Base-by-base conservation (phyloP, 257 asterid genomes). In the Eucommia ulmoides region DNA sequence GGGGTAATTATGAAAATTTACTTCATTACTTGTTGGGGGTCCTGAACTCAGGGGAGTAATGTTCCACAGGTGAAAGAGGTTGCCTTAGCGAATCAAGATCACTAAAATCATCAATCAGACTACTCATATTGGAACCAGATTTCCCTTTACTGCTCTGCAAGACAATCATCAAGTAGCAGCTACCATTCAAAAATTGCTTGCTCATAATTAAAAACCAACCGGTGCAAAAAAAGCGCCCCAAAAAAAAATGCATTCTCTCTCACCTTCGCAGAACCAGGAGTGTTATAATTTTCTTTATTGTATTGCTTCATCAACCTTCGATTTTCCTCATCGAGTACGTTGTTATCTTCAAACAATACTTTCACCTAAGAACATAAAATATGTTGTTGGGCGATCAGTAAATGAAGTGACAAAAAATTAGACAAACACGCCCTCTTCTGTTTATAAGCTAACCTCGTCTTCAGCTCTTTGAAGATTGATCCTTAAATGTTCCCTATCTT, bases 371-470 rank as follows among this genome's bases (percentile, higher is more conserved):
- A 52, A 54, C 21, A 19, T 35, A 41, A n/a, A 53, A 24, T 20
- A 33, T 24, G 49, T n/a, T 45, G 45, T 24, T 53, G 24, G n/a
- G 7, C 23, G 54, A 56, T 47, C 51, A 29, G 22, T 47, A 49
- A 45, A n/a, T 24, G n/a, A n/a, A n/a, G n/a, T n/a, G 41, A 48
- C 42, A 3, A 9, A n/a, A n/a, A n/a, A n/a, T 18, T 11, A 9
- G 44, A 35, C 11, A 10, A 35, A n/a, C n/a, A n/a, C n/a, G n/a
- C n/a, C n/a, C n/a, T n/a, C n/a, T n/a, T n/a, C n/a, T n/a, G n/a
- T n/a, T n/a, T n/a, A n/a, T n/a, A n/a, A n/a, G n/a, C 56, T 44
- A 63, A 88, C 97, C 93, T 91, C 98, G 26, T 75, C 88, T 73
- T 91, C 98, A 46, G 98, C 93, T 71, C 59, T 83, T 24, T n/a